Conservation (phyloP, 2,329 filamentous ascomycete genomes). For the Penicillium fuscoglaucum region DNA sequence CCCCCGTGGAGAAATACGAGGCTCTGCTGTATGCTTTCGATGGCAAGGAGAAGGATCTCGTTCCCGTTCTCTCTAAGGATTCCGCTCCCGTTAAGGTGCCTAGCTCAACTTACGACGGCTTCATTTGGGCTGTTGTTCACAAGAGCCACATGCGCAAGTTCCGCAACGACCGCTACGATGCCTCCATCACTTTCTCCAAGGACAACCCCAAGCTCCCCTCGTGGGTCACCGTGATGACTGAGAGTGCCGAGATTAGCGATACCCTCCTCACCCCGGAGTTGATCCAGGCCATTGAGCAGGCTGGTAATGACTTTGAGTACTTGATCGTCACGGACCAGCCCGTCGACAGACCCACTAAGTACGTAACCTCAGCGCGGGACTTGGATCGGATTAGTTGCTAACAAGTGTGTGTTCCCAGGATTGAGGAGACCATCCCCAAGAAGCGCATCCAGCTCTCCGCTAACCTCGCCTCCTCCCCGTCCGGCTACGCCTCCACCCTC, state of each 20-base stretch:
- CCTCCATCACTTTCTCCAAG: constrained; percentile 90
- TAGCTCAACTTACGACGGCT: constrained; percentile 74
- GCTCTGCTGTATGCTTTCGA: constrained; percentile 85
- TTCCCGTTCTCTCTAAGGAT: constrained; percentile 64
- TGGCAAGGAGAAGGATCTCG: constrained; percentile 78
- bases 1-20: constrained; percentile 72
- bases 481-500: constrained; percentile 64
- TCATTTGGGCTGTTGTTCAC: constrained; percentile 94
- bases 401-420: constrained; percentile 47
- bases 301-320: constrained; percentile 80
- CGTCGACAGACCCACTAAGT: constrained; percentile 81
- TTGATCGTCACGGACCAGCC: constrained; percentile 89
- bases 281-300: constrained; percentile 72
- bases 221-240: constrained; percentile 94
- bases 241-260: constrained; percentile 93
- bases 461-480: constrained; percentile 63
- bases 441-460: constrained; percentile 82
- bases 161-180: constrained; percentile 89
- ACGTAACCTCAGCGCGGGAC: constrained; percentile 40
- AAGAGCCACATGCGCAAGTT: constrained; percentile 90
- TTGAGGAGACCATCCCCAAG: constrained; percentile 79
- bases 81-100: constrained; percentile 55
- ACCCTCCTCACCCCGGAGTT: constrained; percentile 84
- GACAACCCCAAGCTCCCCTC: constrained; percentile 84
- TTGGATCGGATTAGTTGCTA: background rate